Conservation (phyloP, 2,329 filamentous ascomycete species). For the Didymella segeticola region DNA sequence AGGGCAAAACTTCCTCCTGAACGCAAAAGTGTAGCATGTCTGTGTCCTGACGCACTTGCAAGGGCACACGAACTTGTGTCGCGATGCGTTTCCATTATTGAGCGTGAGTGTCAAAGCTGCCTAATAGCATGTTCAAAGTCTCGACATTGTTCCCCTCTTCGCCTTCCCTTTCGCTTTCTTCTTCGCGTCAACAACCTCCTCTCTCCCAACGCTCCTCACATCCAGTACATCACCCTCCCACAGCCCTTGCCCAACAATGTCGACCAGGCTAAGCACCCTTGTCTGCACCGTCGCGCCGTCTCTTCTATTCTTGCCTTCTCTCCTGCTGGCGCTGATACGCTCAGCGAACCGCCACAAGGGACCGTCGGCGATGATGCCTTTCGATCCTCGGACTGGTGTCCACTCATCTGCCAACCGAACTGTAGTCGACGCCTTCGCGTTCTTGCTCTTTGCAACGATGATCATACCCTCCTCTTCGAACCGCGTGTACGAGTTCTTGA, state of each 20-base stretch:
- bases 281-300: conserved; percentile 89
- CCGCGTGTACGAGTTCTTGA: conserved; percentile 88
- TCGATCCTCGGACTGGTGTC: conserved; percentile 66
- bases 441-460: conserved; percentile 70
- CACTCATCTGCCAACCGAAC: conserved; percentile 76
- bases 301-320: conserved; percentile 95
- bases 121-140: conserved; percentile 18
- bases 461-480: conserved; percentile 93
- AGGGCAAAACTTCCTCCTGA: too few species aligned
- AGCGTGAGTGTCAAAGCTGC: too few species aligned
- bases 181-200: conserved; percentile 19
- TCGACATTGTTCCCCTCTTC: conserved; percentile 44
- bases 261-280: conserved; percentile 78
- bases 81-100: too few species aligned
- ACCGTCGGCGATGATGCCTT: conserved; percentile 71
- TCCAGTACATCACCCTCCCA: conserved; percentile 59
- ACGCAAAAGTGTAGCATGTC: too few species aligned
- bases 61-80: too few species aligned
- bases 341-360: conserved; percentile 92
- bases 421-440: conserved; percentile 65
- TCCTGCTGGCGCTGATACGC: conserved; percentile 78
- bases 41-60: too few species aligned
- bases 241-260: conserved; percentile 72
- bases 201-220: conserved; percentile 13
- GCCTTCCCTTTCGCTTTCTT: conserved; percentile 38